Evolutionary conservation across 345 rosid genomes (phyloP).

Genomic region (Camelina laxa): DNA sequence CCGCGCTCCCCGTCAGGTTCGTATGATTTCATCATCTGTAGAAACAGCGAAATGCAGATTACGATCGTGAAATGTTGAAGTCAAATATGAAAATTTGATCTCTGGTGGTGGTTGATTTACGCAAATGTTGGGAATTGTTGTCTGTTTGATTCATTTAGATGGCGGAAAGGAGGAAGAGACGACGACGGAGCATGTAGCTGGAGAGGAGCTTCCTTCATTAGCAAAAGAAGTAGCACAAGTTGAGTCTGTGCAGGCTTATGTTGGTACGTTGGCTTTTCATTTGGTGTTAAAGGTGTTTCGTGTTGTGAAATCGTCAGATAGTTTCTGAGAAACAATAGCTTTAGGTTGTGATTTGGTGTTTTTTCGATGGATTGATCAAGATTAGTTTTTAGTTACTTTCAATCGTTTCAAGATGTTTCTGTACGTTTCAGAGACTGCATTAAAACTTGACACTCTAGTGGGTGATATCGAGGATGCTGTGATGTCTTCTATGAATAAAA

Average conservation of each 20-base stretch:
- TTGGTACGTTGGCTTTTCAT: constrained; percentile 55
- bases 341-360: not conserved
- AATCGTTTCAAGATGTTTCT: constrained; percentile 18
- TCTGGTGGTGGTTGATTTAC: not conserved
- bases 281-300: constrained; percentile 8
- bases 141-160: constrained; percentile 37
- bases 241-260: constrained; percentile 81
- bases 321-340: not conserved
- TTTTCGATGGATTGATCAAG: not conserved
- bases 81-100: not conserved
- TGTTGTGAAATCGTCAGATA: too few relatives aligned
- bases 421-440: constrained; percentile 75
- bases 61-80: not conserved
- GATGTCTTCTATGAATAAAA: constrained; percentile 68
- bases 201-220: constrained; percentile 75
- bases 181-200: constrained; percentile 52
- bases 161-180: constrained; percentile 42
- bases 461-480: constrained; percentile 96
- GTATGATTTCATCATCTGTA: not conserved
- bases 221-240: constrained; percentile 93
- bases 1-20: constrained; percentile 55
- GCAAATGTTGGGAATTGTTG: constrained; percentile 7
- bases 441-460: constrained; percentile 77
- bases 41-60: constrained; percentile 2
- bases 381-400: not conserved